Evolutionary conservation across 805 yeast genomes (phyloP).

Genomic region (Suhomyces pyralidae): DNA sequence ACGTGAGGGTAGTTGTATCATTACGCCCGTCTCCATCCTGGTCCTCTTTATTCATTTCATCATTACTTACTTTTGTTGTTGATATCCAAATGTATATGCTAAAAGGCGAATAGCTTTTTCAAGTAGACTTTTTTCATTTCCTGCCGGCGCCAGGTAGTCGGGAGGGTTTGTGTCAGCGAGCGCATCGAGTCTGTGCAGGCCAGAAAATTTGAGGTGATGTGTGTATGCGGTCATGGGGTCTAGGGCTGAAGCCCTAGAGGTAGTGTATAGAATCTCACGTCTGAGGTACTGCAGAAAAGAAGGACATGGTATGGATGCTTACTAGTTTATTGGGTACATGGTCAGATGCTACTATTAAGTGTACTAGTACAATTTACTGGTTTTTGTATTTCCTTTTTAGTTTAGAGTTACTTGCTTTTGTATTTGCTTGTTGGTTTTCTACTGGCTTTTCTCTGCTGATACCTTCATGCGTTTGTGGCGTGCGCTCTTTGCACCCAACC

Average conservation of each 20-base stretch:
- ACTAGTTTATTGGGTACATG: not conserved
- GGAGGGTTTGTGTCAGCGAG: conserved; percentile 5
- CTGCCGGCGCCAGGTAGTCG: conserved; percentile 2
- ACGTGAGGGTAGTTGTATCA: not conserved
- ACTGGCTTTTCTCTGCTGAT: conserved; percentile 36
- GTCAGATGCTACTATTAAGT: not conserved
- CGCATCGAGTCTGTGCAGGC: conserved; percentile 7
- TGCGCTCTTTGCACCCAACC: conserved; percentile 48
- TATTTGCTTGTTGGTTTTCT: too few species aligned
- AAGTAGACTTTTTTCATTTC: conserved; percentile 8
- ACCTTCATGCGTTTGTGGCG: conserved; percentile 44
- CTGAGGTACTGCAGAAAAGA: not conserved
- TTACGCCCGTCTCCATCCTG: not conserved
- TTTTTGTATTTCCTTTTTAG: not conserved
- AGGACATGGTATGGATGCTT: not conserved
- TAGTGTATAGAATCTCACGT: not conserved
- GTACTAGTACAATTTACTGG: too few species aligned
- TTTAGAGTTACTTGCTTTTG: not conserved
- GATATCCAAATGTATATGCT: conserved; percentile 9
- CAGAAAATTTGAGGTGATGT: not conserved
- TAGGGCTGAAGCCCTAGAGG: conserved; percentile 2
- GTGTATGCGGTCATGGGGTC: conserved; percentile 3
- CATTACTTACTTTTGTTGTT: conserved; percentile 9
- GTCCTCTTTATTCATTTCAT: not conserved
- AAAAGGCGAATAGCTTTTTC: conserved; percentile 1